phyloP scores from a whole-genome alignment of 257 asterid species.

The Euphrasia confusa region DNA sequence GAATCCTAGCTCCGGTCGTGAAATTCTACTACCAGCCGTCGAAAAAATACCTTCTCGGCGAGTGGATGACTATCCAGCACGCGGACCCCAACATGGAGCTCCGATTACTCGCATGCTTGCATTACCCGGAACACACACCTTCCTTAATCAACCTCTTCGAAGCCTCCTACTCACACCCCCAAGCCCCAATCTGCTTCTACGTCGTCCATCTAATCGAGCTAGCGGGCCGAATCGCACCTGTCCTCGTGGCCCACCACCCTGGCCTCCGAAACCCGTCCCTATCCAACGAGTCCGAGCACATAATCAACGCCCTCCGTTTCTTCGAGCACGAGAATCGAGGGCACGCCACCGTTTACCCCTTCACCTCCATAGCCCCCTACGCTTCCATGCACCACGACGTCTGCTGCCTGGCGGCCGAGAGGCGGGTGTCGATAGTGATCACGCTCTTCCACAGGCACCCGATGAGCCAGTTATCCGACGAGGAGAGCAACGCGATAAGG shows the following conservation, averaged over 20 bases:
- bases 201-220: conserved; percentile 38
- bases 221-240: conserved; percentile 31
- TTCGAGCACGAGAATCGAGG: conserved; percentile 30
- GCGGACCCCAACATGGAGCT: conserved; percentile 27
- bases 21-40: conserved; percentile 35
- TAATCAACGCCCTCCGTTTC: conserved; percentile 33
- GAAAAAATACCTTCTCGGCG: conserved; percentile 20
- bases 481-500: conserved; percentile 17
- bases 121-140: conserved; percentile 32
- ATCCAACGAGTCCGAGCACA: conserved; percentile 28
- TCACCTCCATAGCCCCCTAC: conserved; percentile 33
- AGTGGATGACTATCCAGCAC: conserved; percentile 28
- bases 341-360: conserved; percentile 27
- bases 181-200: conserved; percentile 27
- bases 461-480: not conserved
- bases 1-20: conserved; percentile 29
- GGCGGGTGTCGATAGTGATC: conserved; percentile 31
- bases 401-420: conserved; percentile 37
- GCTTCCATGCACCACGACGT: conserved; percentile 45
- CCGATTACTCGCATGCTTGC: conserved; percentile 35
- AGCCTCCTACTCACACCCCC: conserved; percentile 28
- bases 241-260: conserved; percentile 31
- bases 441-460: conserved; percentile 32
- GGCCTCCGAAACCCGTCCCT: conserved; percentile 10
- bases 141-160: conserved; percentile 31